Base-by-base conservation (phyloP, 805 yeast genomes). In the Myxozyma lipomycoides region DNA sequence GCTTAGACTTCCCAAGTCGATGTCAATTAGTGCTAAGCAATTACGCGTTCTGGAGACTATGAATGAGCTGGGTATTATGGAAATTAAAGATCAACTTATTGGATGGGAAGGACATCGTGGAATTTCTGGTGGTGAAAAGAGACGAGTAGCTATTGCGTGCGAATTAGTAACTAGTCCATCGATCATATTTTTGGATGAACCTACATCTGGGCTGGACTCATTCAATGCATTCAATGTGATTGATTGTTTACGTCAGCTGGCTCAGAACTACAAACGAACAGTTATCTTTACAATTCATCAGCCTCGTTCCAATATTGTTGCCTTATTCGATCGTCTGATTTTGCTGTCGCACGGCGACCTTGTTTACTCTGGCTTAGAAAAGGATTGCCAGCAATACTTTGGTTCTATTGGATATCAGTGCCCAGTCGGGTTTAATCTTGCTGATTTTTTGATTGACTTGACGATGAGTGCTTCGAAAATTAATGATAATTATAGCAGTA, bases 141-240 rank as follows among this genome's bases (percentile, higher is more conserved):
- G 95, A 61, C 76, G 96, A 61, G 96, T 89, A 4, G 89, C 95
- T 0, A 89, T 89, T 66, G 96, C 96, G 0, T 88, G 96, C 67
- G 96, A 89, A 64, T 72, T 89, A 38, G 96, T 89, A 1, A 89
- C 96, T 0, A 82, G 89, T 1, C 96, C 96, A 0, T 78, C 89
- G 0, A 79, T 89, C 39, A 67, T 89, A 47, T 85, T 89, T 61
- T 70, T 89, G 47, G 96, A 89, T 68, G 96, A 89, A 65, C 96
- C 96, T 23, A 89, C 98, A 0, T 87, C 96, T 0, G 99, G 99
- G 0, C 73, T 93, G 51, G 99, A 93, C 67, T 83, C 97, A 5
- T 91, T 79, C 65, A 91, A 90, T 69, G 98, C 98, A 0, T 82
- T 79, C 63, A 88, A 90, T 61, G 98, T 93, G 5, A 75, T 93